A percentile compares a stretch with the other conserved stretches of the same genome.
These are phyloP conservation scores for Coemansia sp. DNA, from an alignment of 371 early-diverging fungal species.

Conservation along the genomic window DNA sequence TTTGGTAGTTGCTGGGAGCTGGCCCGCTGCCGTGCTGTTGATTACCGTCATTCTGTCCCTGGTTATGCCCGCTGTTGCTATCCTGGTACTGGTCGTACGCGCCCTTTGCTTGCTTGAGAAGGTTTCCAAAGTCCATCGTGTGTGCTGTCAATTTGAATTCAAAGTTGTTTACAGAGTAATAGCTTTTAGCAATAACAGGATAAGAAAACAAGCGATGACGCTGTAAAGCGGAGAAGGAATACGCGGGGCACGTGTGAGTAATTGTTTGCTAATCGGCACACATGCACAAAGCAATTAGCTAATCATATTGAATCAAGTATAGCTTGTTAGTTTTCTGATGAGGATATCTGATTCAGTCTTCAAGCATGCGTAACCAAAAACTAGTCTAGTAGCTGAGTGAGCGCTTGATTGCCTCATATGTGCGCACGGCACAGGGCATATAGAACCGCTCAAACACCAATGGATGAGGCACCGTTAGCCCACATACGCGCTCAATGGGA, in stretches of 20 bases:
- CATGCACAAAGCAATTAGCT: too few relatives aligned
- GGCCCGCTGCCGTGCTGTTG: constrained; percentile 5
- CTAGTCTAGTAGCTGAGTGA: constrained; percentile 63
- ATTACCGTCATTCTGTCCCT: background rate
- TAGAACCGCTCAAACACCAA: constrained; percentile 92
- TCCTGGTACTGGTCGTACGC: constrained; percentile 39
- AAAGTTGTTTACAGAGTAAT: too few relatives aligned
- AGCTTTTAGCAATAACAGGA: too few relatives aligned
- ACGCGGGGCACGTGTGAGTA: too few relatives aligned
- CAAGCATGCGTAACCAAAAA: too few relatives aligned
- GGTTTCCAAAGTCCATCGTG: constrained; percentile 27
- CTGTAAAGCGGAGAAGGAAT: too few relatives aligned
- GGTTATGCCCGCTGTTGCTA: background rate
- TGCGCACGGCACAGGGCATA: constrained; percentile 83
- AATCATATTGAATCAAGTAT: too few relatives aligned
- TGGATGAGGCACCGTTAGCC: constrained; percentile 96
- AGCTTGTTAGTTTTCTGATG: too few relatives aligned
- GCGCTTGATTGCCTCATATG: constrained; percentile 84
- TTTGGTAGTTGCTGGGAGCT: constrained; percentile 19
- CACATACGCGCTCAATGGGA: constrained; percentile 84
- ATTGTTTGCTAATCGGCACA: too few relatives aligned
- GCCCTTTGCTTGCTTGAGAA: constrained; percentile 17
- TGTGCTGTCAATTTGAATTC: background rate
- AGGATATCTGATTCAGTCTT: too few relatives aligned
- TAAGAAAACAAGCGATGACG: too few relatives aligned